phyloP scores from a whole-genome alignment of 805 yeast genomes.

The Yamadazyma sp. region DNA sequence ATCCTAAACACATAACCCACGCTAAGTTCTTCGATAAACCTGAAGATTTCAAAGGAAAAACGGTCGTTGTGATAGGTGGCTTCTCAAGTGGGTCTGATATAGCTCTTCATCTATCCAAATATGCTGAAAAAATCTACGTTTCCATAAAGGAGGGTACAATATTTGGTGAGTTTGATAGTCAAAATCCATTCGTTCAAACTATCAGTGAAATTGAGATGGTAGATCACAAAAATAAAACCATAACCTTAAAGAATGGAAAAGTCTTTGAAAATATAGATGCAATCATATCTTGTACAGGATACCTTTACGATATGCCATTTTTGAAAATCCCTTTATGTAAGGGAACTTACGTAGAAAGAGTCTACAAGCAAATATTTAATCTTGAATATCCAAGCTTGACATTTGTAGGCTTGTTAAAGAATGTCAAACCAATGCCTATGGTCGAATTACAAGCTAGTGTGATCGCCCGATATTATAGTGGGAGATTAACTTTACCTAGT shows the following conservation, averaged over 20 bases:
- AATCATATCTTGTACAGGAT: conserved; percentile 39
- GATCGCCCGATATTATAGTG: conserved; percentile 39
- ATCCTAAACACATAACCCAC: conserved; percentile 26
- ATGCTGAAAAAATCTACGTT: conserved; percentile 23
- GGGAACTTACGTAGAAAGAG: conserved; percentile 14
- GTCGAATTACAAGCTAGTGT: conserved; percentile 48
- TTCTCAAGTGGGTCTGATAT: conserved; percentile 78
- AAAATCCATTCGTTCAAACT: conserved; percentile 10
- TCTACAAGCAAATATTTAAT: conserved; percentile 46
- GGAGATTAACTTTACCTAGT: conserved; percentile 41
- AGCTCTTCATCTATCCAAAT: conserved; percentile 54
- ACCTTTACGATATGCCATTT: conserved; percentile 33
- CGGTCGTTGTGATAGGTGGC: conserved; percentile 66
- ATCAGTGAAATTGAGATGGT: conserved; percentile 21
- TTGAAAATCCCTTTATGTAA: conserved; percentile 13
- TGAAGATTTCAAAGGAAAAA: conserved; percentile 27
- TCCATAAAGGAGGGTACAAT: conserved; percentile 12
- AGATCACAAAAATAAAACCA: conserved; percentile 24
- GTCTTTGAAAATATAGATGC: conserved; percentile 19
- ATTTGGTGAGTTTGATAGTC: conserved; percentile 3
- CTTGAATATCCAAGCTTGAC: conserved; percentile 44
- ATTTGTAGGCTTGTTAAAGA: conserved; percentile 42
- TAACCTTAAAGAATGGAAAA: conserved; percentile 3
- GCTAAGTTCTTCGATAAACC: conserved; percentile 29
- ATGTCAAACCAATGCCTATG: conserved; percentile 48